Percentiles rank a stretch among this genome's conserved stretches.
Evolutionary conservation across 2,329 filamentous ascomycete species (phyloP).

Genomic region (Colletotrichum nymphaeae): DNA sequence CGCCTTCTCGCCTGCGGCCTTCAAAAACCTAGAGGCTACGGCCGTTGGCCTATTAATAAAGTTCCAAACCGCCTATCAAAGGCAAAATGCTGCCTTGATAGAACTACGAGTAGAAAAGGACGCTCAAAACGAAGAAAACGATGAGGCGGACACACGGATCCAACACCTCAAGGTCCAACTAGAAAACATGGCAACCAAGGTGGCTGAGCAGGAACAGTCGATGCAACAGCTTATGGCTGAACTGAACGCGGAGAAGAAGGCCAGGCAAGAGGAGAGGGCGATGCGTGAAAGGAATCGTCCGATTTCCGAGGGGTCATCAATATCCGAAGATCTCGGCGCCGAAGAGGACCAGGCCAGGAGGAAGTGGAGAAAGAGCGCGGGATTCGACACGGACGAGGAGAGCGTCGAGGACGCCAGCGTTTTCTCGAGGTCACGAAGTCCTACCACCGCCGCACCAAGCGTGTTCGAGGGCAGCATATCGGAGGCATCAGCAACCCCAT

Average conservation of each 20-base stretch:
- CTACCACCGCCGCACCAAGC: slow-evolving; percentile 57
- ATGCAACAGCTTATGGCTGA: slow-evolving; percentile 63
- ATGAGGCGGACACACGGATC: slow-evolving; percentile 63
- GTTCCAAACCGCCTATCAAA: slow-evolving; percentile 70
- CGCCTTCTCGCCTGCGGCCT: slow-evolving; percentile 68
- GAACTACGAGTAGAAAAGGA: slow-evolving; percentile 66
- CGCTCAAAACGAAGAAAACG: slow-evolving; percentile 64
- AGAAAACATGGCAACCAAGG: slow-evolving; percentile 66
- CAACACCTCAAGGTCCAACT: slow-evolving; percentile 69
- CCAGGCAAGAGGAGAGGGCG: slow-evolving; percentile 52
- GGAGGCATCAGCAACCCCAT: slow-evolving; percentile 30
- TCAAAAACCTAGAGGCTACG: slow-evolving; percentile 70
- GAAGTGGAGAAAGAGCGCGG: slow-evolving; percentile 52
- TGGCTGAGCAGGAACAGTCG: slow-evolving; percentile 63
- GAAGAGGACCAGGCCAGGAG: slow-evolving; percentile 60
- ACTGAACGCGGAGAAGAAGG: slow-evolving; percentile 62
- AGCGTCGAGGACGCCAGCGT: slow-evolving; percentile 64
- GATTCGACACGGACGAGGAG: slow-evolving; percentile 65
- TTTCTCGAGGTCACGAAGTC: slow-evolving; percentile 71
- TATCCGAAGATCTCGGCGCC: slow-evolving; percentile 65
- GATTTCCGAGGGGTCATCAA: slow-evolving; percentile 53
- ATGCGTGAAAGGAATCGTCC: slow-evolving; percentile 41
- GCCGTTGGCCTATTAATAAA: slow-evolving; percentile 65
- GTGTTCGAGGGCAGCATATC: slow-evolving; percentile 45
- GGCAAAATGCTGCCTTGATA: slow-evolving; percentile 59